Evolutionary conservation across 306 rosid genomes (phyloP).

Genomic region (Malus asiatica): DNA sequence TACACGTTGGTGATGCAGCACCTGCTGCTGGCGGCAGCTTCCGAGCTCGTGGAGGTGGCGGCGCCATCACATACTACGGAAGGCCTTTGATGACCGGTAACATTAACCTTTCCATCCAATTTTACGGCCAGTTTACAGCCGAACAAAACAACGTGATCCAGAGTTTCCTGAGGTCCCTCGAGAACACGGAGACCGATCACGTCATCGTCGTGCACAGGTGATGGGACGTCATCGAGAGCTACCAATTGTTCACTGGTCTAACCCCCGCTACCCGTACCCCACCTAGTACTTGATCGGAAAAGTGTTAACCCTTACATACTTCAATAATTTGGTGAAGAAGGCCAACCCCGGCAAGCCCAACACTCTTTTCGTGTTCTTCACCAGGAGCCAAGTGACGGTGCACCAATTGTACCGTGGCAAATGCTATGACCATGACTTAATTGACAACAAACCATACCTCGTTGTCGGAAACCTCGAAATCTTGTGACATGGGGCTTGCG

Average conservation of each 20-base stretch:
- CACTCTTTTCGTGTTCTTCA: constrained; percentile 24
- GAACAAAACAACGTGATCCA: neutral
- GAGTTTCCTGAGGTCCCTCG: neutral
- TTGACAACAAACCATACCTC: constrained; percentile 27
- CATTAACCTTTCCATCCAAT: neutral
- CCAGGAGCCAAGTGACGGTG: constrained; percentile 31
- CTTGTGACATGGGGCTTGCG: constrained; percentile 48
- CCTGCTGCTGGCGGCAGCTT: neutral
- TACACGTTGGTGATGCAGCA: neutral
- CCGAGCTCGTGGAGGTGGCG: neutral
- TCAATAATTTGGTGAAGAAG: constrained; percentile 10
- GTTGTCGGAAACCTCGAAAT: constrained; percentile 44
- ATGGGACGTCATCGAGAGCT: constrained; percentile 48
- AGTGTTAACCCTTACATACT: constrained; percentile 36
- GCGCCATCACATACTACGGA: neutral
- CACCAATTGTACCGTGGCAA: constrained; percentile 35
- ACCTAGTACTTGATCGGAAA: constrained; percentile 31
- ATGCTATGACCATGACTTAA: constrained; percentile 41
- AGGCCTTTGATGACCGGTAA: neutral
- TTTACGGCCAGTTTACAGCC: neutral
- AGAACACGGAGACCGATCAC: neutral
- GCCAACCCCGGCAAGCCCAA: constrained; percentile 20
- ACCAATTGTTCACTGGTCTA: neutral
- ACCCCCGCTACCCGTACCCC: neutral
- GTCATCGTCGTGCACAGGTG: constrained; percentile 1